These are phyloP conservation scores for Antrodiella citrinella DNA, from an alignment of 768 basidiomycete species.

Conservation along the genomic window DNA sequence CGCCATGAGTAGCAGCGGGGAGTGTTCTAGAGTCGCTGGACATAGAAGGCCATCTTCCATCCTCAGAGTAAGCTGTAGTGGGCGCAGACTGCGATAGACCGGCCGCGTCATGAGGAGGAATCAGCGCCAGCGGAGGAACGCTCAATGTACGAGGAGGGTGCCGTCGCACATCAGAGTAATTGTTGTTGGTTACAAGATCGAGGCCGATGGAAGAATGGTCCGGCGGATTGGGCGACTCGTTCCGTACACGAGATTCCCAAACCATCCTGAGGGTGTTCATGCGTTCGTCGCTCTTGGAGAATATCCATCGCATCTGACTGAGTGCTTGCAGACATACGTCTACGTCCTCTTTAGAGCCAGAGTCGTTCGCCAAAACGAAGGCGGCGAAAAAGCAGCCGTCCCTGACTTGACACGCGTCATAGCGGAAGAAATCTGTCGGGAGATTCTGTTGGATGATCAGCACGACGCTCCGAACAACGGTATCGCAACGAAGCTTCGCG, in stretches of 20 bases:
- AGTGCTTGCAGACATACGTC: constrained; percentile 63
- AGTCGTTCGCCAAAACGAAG: constrained; percentile 55
- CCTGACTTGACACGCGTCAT: constrained; percentile 78
- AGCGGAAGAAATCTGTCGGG: constrained; percentile 61
- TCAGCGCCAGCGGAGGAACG: constrained; percentile 17
- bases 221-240: neutral
- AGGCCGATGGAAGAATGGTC: neutral
- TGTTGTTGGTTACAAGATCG: constrained; percentile 4
- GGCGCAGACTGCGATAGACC: constrained; percentile 13
- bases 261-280: constrained; percentile 48
- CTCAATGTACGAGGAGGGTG: constrained; percentile 15
- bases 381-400: constrained; percentile 90
- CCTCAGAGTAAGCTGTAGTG: constrained; percentile 11
- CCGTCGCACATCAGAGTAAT: constrained; percentile 12
- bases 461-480: constrained; percentile 39
- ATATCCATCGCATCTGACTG: constrained; percentile 77
- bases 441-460: constrained; percentile 38
- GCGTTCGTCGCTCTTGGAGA: constrained; percentile 66
- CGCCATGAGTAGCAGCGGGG: neutral
- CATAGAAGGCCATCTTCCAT: constrained; percentile 7
- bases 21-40: neutral
- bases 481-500: constrained; percentile 35
- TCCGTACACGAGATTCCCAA: constrained; percentile 27
- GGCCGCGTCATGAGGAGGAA: neutral
- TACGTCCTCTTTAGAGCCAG: constrained; percentile 43